Conservation (phyloP, 1,139 yeast genomes). For the Pichia inconspicua region DNA sequence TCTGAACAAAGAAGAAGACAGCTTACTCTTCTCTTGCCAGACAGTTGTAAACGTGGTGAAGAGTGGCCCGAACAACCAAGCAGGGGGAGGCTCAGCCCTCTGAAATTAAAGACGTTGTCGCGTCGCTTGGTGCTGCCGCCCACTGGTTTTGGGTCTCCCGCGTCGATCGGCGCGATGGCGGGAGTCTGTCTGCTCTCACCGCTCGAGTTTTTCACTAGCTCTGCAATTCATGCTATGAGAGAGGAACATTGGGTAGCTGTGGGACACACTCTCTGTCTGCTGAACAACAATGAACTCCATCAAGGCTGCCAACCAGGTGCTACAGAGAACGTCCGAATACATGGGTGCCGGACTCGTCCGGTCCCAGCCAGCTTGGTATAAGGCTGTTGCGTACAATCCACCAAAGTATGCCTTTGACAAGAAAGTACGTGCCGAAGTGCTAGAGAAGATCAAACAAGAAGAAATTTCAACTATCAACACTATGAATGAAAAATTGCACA, state of each 20-base stretch:
- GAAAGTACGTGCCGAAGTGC: conserved; percentile 20
- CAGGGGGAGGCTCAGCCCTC: background rate
- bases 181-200: no score
- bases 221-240: no score
- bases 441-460: conserved; percentile 16
- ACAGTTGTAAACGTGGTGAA: no score
- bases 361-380: conserved; percentile 79
- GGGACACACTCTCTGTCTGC: no score
- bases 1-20: background rate
- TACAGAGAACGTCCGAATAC: conserved; percentile 70
- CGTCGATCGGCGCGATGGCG: no score
- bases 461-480: conserved; percentile 12
- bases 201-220: no score
- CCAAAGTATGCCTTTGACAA: conserved; percentile 52
- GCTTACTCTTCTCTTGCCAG: no score
- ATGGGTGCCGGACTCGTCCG: conserved; percentile 56
- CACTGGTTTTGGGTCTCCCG: no score
- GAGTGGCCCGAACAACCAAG: background rate
- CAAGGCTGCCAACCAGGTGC: conserved; percentile 51
- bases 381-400: conserved; percentile 72
- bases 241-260: no score
- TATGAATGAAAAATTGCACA: conserved; percentile 8
- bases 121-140: no score
- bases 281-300: conserved; percentile 22
- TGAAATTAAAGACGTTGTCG: no score